Evolutionary conservation across 192 early-diverging fungal species (phyloP).

Genomic region (Gigaspora rosea): DNA sequence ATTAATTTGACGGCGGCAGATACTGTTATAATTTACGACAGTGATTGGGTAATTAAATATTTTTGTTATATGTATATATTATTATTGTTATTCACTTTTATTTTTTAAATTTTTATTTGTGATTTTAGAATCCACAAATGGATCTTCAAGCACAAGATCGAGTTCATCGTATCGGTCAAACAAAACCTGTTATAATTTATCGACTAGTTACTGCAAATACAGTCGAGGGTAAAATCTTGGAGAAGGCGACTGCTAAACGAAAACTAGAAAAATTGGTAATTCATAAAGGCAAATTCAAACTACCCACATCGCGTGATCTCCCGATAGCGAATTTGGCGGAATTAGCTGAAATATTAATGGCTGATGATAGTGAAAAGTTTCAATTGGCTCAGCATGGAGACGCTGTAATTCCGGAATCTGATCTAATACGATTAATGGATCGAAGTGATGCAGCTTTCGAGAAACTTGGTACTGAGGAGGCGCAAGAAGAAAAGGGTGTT

Average conservation of each 20-base stretch:
- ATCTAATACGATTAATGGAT: constrained; percentile 58
- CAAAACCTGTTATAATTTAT: constrained; percentile 88
- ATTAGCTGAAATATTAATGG: constrained; percentile 70
- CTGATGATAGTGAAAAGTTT: constrained; percentile 71
- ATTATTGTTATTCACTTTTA: not conserved
- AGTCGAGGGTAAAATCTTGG: constrained; percentile 82
- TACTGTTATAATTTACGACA: constrained; percentile 95
- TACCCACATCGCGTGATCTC: constrained; percentile 34
- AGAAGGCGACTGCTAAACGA: constrained; percentile 80
- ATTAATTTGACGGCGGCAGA: constrained; percentile 98
- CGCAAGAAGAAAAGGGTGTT: constrained; percentile 30
- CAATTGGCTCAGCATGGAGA: constrained; percentile 59
- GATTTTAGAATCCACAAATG: constrained; percentile 89
- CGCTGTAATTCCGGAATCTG: constrained; percentile 57
- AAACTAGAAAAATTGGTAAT: constrained; percentile 95
- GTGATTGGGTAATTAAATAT: constrained; percentile 72
- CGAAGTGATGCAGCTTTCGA: constrained; percentile 52
- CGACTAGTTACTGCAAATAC: constrained; percentile 83
- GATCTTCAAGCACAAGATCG: constrained; percentile 97
- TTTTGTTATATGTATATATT: not conserved
- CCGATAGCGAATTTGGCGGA: constrained; percentile 56
- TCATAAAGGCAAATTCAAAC: constrained; percentile 82
- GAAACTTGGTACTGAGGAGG: constrained; percentile 11
- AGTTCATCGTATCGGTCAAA: constrained; percentile 96
- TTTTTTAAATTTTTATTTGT: constrained; percentile 15